Percentiles rank a stretch among this genome's conserved stretches.
Conservation (phyloP, 805 yeast genomes). For the Zygoascus biomembranicola region DNA sequence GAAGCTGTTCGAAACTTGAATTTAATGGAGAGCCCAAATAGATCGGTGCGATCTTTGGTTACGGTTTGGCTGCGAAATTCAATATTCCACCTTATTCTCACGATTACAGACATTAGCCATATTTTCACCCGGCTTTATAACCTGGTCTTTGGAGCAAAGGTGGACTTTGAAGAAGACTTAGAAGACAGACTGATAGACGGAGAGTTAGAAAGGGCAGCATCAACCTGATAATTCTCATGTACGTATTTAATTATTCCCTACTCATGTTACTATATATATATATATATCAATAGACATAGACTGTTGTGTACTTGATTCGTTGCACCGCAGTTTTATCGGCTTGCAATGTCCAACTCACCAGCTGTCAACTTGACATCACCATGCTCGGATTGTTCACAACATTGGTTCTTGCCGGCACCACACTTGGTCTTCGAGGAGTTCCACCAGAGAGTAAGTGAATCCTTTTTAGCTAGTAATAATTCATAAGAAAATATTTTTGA, state of each 20-base stretch:
- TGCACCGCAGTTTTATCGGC: too few relatives aligned
- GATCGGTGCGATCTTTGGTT: slow-evolving; percentile 1
- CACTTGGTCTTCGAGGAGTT: not conserved
- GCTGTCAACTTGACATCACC: not conserved
- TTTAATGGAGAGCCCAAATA: not conserved
- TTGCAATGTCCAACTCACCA: not conserved
- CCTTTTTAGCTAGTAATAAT: too few relatives aligned
- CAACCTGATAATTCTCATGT: not conserved
- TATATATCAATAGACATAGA: too few relatives aligned
- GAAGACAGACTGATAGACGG: not conserved
- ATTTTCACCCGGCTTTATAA: not conserved
- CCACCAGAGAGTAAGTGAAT: not conserved
- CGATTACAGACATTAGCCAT: slow-evolving; percentile 9
- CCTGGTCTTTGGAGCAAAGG: slow-evolving; percentile 1
- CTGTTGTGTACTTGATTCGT: too few relatives aligned
- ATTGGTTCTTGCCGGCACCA: not conserved
- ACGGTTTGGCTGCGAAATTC: slow-evolving; percentile 7
- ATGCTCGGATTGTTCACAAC: not conserved
- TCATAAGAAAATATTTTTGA: not conserved
- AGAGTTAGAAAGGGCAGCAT: not conserved
- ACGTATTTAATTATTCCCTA: too few relatives aligned
- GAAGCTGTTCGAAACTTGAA: slow-evolving; percentile 35
- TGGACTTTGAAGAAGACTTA: slow-evolving; percentile 12
- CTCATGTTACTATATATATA: too few relatives aligned
- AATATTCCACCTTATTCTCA: slow-evolving; percentile 8